Conservation (phyloP, 805 yeast species). For the Scheffersomyces amazonensis region DNA sequence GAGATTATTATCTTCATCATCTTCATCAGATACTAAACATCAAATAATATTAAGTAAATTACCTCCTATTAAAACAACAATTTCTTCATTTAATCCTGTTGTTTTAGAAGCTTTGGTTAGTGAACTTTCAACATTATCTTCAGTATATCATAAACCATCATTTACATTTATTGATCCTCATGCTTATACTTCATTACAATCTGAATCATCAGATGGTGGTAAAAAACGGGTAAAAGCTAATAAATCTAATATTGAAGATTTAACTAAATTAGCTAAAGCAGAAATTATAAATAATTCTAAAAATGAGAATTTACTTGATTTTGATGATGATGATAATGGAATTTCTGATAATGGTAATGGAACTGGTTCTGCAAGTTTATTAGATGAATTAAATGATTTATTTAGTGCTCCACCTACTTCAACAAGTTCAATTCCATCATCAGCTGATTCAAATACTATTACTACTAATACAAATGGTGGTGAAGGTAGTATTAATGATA, state of each 20-base stretch:
- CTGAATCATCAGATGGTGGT: conserved; percentile 10
- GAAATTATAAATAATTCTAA: conserved; percentile 65
- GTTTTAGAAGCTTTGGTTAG: conserved; percentile 63
- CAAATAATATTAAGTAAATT: conserved; percentile 57
- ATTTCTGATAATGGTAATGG: conserved; percentile 7
- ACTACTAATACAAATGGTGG: conserved; percentile 9
- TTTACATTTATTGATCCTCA: conserved; percentile 52
- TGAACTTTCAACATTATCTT: conserved; percentile 83
- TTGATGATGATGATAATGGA: conserved; percentile 61
- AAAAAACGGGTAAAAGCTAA: conserved; percentile 6
- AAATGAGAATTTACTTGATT: conserved; percentile 80
- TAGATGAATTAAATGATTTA: conserved; percentile 76
- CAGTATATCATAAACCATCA: conserved; percentile 86
- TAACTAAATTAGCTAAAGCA: conserved; percentile 70
- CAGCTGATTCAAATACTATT: conserved; percentile 10
- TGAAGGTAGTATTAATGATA: conserved; percentile 31
- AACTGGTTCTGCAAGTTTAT: conserved; percentile 35
- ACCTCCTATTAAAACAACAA: conserved; percentile 71
- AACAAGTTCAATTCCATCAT: conserved; percentile 10
- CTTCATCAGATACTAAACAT: conserved; percentile 40
- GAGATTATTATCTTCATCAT: conserved; percentile 61
- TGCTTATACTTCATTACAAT: conserved; percentile 26
- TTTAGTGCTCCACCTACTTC: conserved; percentile 43
- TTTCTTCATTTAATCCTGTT: conserved; percentile 66
- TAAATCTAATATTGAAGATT: conserved; percentile 61